phyloP scores from a whole-genome alignment of 768 basidiomycete genomes.

The Dentipellis sp. region DNA sequence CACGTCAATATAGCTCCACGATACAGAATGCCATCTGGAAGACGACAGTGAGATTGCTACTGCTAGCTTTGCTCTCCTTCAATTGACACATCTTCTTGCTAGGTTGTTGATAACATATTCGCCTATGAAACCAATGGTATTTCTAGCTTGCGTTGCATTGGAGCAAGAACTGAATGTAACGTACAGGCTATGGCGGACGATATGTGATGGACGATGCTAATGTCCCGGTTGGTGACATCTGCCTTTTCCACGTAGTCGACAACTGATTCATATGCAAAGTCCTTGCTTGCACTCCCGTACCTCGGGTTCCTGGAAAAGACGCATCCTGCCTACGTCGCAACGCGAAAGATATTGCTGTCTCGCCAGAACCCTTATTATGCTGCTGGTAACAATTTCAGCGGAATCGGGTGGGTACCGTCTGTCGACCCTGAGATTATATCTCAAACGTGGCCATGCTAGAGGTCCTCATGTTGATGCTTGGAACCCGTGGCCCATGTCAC shows the following conservation, averaged over 20 bases:
- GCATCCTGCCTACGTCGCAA: slow-evolving; percentile 53
- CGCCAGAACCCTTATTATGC: slow-evolving; percentile 62
- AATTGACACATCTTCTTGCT: not conserved
- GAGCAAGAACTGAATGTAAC: not conserved
- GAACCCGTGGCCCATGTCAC: slow-evolving; percentile 83
- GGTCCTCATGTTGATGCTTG: slow-evolving; percentile 68
- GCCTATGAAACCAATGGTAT: slow-evolving; percentile 72
- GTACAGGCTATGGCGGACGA: slow-evolving; percentile 50
- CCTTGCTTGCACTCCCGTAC: slow-evolving; percentile 71
- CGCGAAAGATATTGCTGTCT: slow-evolving; percentile 53
- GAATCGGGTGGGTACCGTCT: slow-evolving; percentile 45
- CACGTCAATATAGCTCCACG: slow-evolving; percentile 46
- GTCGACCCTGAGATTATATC: too few relatives aligned
- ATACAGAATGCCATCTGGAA: slow-evolving; percentile 56
- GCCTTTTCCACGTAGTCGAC: not conserved
- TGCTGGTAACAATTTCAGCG: slow-evolving; percentile 53
- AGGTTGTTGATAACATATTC: slow-evolving; percentile 59
- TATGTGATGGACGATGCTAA: slow-evolving; percentile 86
- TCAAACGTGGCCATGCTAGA: slow-evolving; percentile 23
- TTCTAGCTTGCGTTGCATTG: not conserved
- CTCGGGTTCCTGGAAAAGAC: slow-evolving; percentile 62
- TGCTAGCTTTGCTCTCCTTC: not conserved
- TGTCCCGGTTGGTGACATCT: slow-evolving; percentile 48
- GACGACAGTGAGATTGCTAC: slow-evolving; percentile 33
- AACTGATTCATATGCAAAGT: slow-evolving; percentile 28